Evolutionary conservation across 192 early-diverging fungal species (phyloP).

Genomic region (Gonapodya sp.): DNA sequence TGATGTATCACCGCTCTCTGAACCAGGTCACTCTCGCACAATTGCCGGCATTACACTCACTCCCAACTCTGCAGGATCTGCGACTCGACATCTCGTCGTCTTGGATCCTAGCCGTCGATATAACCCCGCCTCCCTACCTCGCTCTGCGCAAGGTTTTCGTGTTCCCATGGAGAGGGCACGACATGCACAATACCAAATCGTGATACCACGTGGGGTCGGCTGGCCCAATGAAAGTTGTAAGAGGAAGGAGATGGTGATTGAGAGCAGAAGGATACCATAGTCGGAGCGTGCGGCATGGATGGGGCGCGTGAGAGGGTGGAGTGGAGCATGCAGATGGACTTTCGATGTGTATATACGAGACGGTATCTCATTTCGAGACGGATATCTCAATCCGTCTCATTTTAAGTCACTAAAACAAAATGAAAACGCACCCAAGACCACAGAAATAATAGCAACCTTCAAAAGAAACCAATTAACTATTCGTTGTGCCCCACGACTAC

Average conservation of each 20-base stretch:
- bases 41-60: slow-evolving; percentile 41
- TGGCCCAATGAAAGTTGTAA: not conserved
- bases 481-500: too few relatives aligned
- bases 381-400: not conserved
- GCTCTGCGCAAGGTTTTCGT: not conserved
- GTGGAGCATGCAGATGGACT: not conserved
- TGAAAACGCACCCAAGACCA: not conserved
- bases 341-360: not conserved
- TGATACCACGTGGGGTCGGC: not conserved
- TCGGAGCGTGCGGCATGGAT: too few relatives aligned
- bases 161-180: not conserved
- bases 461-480: too few relatives aligned
- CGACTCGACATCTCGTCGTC: slow-evolving; percentile 29
- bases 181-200: not conserved
- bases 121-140: not conserved
- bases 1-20: not conserved
- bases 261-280: not conserved
- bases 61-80: not conserved
- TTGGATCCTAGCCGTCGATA: slow-evolving; percentile 49
- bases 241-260: not conserved
- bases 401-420: not conserved
- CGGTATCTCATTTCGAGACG: not conserved
- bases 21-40: slow-evolving; percentile 53
- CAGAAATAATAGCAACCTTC: not conserved
- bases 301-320: too few relatives aligned